These are phyloP conservation scores for Candida railenensis DNA, from an alignment of 805 yeast species.

Conservation along the genomic window DNA sequence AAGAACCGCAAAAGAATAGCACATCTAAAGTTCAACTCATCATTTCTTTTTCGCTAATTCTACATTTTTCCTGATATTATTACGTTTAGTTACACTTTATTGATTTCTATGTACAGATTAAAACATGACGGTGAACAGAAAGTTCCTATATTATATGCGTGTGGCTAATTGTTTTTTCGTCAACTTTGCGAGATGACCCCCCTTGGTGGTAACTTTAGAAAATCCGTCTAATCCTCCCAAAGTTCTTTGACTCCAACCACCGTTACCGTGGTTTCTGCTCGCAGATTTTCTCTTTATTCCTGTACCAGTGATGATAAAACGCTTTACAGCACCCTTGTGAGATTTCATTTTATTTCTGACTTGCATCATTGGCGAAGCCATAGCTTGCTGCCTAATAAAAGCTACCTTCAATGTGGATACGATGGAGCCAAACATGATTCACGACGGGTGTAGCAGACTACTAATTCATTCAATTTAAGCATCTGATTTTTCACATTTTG, in stretches of 20 bases:
- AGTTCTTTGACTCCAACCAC: constrained; percentile 73
- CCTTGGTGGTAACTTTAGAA: constrained; percentile 48
- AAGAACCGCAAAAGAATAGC: too few species aligned
- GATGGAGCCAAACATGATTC: constrained; percentile 1
- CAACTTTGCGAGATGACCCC: constrained; percentile 59
- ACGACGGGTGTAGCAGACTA: neutral
- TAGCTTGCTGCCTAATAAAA: constrained; percentile 9
- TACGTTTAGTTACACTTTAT: neutral
- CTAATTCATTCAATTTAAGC: too few species aligned
- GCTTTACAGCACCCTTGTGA: constrained; percentile 82
- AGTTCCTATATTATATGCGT: constrained; percentile 19
- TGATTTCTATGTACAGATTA: neutral
- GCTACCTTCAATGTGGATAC: neutral
- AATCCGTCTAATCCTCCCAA: constrained; percentile 61
- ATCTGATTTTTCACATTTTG: too few species aligned
- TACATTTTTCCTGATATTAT: neutral
- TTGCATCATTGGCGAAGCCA: constrained; percentile 28
- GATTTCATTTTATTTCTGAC: constrained; percentile 61
- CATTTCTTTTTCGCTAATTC: neutral
- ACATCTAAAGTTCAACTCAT: too few species aligned
- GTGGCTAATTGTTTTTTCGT: constrained; percentile 31
- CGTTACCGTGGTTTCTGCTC: constrained; percentile 91
- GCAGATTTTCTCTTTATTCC: constrained; percentile 61
- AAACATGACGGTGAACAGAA: neutral
- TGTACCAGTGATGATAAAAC: constrained; percentile 76